These are phyloP conservation scores for Kluyveromyces sp. DNA, from an alignment of 1,139 yeast genomes.

Conservation along the genomic window DNA sequence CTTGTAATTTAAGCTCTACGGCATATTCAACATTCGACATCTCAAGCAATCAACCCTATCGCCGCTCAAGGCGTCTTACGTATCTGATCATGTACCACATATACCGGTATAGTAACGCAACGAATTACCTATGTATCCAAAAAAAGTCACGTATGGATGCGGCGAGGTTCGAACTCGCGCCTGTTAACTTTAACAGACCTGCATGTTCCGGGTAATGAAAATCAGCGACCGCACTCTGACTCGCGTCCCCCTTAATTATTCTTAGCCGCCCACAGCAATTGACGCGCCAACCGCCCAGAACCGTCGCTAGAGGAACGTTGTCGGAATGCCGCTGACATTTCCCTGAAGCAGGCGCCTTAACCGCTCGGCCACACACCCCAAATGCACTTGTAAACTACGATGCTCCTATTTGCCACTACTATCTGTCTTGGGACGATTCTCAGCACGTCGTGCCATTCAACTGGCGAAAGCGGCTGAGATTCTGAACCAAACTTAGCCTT, in stretches of 20 bases:
- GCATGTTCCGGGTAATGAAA: slow-evolving; percentile 15
- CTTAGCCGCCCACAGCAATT: slow-evolving; percentile 3
- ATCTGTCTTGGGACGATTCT: too few relatives aligned
- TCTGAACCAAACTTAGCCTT: too few relatives aligned
- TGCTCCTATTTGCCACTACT: not conserved
- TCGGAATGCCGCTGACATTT: too few relatives aligned
- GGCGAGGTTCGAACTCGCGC: slow-evolving; percentile 29
- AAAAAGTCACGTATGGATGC: slow-evolving; percentile 15
- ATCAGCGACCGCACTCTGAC: not conserved
- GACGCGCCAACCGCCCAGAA: too few relatives aligned
- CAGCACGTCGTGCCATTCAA: too few relatives aligned
- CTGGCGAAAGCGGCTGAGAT: too few relatives aligned
- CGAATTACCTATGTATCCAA: not conserved
- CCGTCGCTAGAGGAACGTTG: too few relatives aligned
- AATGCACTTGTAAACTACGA: not conserved
- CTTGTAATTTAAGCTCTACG: slow-evolving; percentile 36
- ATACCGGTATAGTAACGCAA: too few relatives aligned
- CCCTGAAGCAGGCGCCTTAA: slow-evolving; percentile 35
- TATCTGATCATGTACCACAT: too few relatives aligned
- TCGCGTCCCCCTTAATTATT: not conserved
- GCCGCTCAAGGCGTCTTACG: too few relatives aligned
- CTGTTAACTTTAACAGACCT: slow-evolving; percentile 24
- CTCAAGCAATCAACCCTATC: too few relatives aligned
- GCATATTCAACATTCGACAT: too few relatives aligned
- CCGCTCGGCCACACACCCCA: slow-evolving; percentile 37